Evolutionary conservation across 805 yeast genomes (phyloP).

Genomic region (Alloascoidea hylecoeti): DNA sequence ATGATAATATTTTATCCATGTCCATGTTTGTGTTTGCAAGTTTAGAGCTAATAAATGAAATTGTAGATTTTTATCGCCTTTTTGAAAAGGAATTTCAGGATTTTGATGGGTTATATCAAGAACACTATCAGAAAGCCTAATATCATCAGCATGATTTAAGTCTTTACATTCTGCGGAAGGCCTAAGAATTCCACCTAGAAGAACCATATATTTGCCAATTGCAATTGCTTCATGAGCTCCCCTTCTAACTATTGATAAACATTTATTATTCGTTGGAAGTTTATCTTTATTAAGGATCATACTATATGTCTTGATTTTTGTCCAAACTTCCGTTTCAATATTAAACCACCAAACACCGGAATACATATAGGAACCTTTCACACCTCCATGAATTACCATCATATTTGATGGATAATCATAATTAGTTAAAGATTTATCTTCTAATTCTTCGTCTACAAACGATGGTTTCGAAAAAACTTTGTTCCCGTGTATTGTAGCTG

Average conservation of each 20-base stretch:
- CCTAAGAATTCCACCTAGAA: not conserved
- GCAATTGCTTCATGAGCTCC: not conserved
- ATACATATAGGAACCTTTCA: constrained; percentile 18
- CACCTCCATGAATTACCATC: constrained; percentile 24
- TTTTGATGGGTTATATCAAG: too few relatives aligned
- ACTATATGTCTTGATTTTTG: constrained; percentile 8
- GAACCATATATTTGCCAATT: not conserved
- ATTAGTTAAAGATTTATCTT: not conserved
- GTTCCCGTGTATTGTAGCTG: not conserved
- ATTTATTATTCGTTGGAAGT: not conserved
- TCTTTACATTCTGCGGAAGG: not conserved
- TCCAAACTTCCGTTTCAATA: constrained; percentile 28
- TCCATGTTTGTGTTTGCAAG: not conserved
- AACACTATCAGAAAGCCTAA: not conserved
- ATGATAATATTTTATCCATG: not conserved
- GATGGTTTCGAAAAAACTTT: not conserved
- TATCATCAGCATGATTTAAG: not conserved
- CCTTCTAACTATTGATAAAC: not conserved
- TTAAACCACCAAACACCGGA: constrained; percentile 41
- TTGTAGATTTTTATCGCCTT: not conserved
- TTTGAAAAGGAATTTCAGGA: too few relatives aligned
- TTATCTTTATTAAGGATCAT: not conserved
- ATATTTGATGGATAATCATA: constrained; percentile 3
- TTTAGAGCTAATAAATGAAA: not conserved
- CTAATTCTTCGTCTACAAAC: not conserved